Evolutionary conservation across 768 basidiomycete genomes (phyloP), one percentile per base, ranked within the genome.

Genomic region (Russula sp.): DNA sequence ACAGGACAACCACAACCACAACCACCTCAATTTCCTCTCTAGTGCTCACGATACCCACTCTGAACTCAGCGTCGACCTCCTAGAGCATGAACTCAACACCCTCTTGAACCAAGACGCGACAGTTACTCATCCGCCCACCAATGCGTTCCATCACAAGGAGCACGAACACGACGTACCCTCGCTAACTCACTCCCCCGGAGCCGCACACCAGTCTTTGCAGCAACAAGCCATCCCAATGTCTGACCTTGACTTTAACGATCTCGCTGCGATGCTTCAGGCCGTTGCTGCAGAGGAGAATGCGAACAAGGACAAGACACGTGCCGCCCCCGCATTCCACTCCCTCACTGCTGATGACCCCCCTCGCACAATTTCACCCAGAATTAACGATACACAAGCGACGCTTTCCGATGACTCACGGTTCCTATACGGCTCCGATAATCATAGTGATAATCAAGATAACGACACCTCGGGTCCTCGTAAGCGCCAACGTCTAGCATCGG

Each of bases 221-320:
- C 53, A 55, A 20, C 63, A 60, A 24, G 1, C 53, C 28, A 46
- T 64, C 28, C 57, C 30, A 55, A 70, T 30, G 63, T 65, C 54
- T 78, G 80, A 81, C 40, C 75, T 88, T 50, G 83, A 81, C 70
- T 73, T 89, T 48, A 83, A 79, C 67, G 82, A 84, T 5, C 81
- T 92, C 54, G 89, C 87, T n/a, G 89, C 89, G 54, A 87, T 90
- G 68, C 77, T 92, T 34, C 88, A 91, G 67, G 90, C 88, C 59
- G 90, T 69, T 56, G 70, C 66, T 28, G 65, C 55, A n/a, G 62
- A 65, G 76, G 79, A 67, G 76, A 78, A 80, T 58, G 80, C 82
- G 57, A 80, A 78, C 66, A 80, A 79, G 63, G 73, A 72, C 63
- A 76, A 76, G 55, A 90, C 90, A 42, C 84, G 88, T 66, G 83